Conservation (phyloP, 805 yeast genomes). For the Starmerella bombi region DNA sequence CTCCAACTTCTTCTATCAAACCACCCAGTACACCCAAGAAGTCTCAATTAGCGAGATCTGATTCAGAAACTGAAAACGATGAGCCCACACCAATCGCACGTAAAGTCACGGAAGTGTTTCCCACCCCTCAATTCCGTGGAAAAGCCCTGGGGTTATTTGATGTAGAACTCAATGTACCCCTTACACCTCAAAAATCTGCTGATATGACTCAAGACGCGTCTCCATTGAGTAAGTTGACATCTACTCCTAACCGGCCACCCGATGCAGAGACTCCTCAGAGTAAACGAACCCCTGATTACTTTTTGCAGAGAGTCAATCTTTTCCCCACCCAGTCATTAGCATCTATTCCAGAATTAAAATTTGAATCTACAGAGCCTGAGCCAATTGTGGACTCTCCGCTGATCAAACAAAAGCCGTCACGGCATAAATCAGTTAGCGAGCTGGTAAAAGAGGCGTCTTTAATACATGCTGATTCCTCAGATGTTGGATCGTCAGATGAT, state of each 20-base stretch:
- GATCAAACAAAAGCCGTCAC: slow-evolving; percentile 5
- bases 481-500: too few relatives aligned
- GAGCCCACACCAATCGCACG: slow-evolving; percentile 8
- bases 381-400: slow-evolving; percentile 11
- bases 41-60: background rate
- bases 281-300: slow-evolving; percentile 18
- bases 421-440: slow-evolving; percentile 13
- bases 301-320: slow-evolving; percentile 8
- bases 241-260: background rate
- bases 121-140: slow-evolving; percentile 18
- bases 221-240: background rate
- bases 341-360: background rate
- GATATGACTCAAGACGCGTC: background rate
- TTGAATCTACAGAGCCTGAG: background rate
- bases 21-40: background rate
- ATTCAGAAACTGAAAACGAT: slow-evolving; percentile 3
- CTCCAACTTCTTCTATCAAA: background rate
- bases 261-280: slow-evolving; percentile 15
- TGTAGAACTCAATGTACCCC: slow-evolving; percentile 11
- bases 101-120: slow-evolving; percentile 14
- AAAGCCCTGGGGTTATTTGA: slow-evolving; percentile 17
- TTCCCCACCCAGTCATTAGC: slow-evolving; percentile 3
- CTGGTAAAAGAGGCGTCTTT: slow-evolving; percentile 10
- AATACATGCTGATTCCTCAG: background rate
- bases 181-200: slow-evolving; percentile 10